These are phyloP conservation scores for Leptodontidium sp. DNA, from an alignment of 2,329 filamentous ascomycete genomes.

Conservation along the genomic window DNA sequence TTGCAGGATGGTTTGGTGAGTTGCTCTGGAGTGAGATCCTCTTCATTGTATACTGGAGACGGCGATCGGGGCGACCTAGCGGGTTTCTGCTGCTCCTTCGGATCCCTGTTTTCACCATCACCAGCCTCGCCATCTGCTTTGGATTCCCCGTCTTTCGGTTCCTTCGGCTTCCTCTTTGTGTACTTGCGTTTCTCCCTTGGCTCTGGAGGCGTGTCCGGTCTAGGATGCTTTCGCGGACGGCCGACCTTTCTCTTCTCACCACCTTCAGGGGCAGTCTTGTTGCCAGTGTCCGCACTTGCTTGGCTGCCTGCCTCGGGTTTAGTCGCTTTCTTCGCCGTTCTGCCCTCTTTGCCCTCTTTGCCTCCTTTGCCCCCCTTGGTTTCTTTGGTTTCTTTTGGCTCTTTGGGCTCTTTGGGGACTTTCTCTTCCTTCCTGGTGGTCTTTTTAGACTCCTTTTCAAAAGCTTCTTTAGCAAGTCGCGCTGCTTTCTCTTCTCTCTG, in stretches of 20 bases:
- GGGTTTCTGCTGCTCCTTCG: slow-evolving; percentile 65
- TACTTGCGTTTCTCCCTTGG: slow-evolving; percentile 71
- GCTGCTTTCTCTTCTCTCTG: slow-evolving; percentile 51
- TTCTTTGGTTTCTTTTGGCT: slow-evolving; percentile 45
- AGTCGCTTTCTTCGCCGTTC: slow-evolving; percentile 58
- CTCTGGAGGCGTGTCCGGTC: slow-evolving; percentile 62
- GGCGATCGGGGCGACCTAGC: slow-evolving; percentile 53
- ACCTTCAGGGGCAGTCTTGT: slow-evolving; percentile 46
- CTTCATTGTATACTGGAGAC: slow-evolving; percentile 60
- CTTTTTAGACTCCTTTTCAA: slow-evolving; percentile 19
- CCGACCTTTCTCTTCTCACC: slow-evolving; percentile 68
- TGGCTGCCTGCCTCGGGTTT: slow-evolving; percentile 14
- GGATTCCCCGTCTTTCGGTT: slow-evolving; percentile 52
- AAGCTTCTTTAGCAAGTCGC: slow-evolving; percentile 64
- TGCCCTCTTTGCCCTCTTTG: slow-evolving; percentile 52
- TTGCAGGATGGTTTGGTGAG: slow-evolving; percentile 70
- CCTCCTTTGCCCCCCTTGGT: slow-evolving; percentile 54
- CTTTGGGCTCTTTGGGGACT: slow-evolving; percentile 51
- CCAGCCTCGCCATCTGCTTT: slow-evolving; percentile 63
- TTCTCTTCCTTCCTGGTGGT: slow-evolving; percentile 59
- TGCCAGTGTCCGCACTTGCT: neutral
- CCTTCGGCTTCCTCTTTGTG: slow-evolving; percentile 67
- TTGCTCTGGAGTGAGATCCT: slow-evolving; percentile 74
- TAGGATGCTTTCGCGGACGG: slow-evolving; percentile 68
- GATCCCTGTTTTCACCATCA: slow-evolving; percentile 61